phyloP scores from a whole-genome alignment of 2,329 filamentous ascomycete genomes.

The Penicillium brasilianum region DNA sequence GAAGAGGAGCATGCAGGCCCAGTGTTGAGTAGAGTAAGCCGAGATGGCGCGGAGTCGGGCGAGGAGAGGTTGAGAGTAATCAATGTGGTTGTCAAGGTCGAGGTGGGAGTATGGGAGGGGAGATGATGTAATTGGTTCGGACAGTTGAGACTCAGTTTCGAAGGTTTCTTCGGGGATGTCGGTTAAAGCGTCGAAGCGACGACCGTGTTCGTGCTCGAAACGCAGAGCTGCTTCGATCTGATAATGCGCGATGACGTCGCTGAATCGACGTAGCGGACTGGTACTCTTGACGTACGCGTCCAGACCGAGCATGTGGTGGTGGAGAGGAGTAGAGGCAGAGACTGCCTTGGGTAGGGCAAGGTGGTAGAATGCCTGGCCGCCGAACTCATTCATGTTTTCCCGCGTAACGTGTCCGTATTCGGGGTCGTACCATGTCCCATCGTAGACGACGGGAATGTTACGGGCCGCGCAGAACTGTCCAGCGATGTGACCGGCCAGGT shows the following conservation, averaged over 20 bases:
- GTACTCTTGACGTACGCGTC: constrained; percentile 63
- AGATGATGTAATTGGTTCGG: constrained; percentile 19
- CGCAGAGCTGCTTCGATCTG: constrained; percentile 67
- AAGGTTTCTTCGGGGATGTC: constrained; percentile 22
- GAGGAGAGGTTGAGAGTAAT: constrained; percentile 50
- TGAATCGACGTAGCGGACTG: constrained; percentile 65
- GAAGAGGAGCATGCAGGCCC: constrained; percentile 60
- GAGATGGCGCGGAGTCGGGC: constrained; percentile 47
- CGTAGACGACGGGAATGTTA: constrained; percentile 44
- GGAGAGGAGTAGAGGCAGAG: constrained; percentile 53
- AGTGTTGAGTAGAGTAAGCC: constrained; percentile 48
- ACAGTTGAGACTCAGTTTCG: background rate
- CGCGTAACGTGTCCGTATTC: constrained; percentile 47
- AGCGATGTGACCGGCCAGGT: constrained; percentile 54
- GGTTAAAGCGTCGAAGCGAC: constrained; percentile 44
- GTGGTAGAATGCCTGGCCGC: constrained; percentile 46
- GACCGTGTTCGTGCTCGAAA: constrained; percentile 56
- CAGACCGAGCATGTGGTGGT: constrained; percentile 58
- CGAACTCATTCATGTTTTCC: constrained; percentile 49
- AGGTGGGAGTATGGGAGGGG: constrained; percentile 57
- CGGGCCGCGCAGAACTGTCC: constrained; percentile 44
- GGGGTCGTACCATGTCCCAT: constrained; percentile 45
- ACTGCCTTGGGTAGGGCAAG: constrained; percentile 45
- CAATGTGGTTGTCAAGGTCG: constrained; percentile 56
- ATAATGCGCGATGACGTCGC: constrained; percentile 66